These are phyloP conservation scores for Citrus mangshanensis DNA, from an alignment of 345 rosid species.

Conservation along the genomic window DNA sequence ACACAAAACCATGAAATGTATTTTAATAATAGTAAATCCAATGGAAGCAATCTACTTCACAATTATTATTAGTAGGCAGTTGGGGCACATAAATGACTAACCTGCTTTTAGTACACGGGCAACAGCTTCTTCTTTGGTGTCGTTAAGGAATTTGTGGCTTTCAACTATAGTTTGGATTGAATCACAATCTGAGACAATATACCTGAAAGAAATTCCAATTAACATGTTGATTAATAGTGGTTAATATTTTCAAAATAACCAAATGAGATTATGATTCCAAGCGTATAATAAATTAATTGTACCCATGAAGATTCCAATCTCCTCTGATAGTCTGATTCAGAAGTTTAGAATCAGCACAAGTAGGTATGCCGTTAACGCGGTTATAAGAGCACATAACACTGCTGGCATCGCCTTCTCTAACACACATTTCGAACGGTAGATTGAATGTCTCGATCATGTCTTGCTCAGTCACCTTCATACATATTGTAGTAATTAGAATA, in stretches of 20 bases:
- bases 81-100: too few species aligned
- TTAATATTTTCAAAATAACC: too few species aligned
- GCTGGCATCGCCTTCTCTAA: slow-evolving; percentile 45
- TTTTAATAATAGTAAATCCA: too few species aligned
- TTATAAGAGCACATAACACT: slow-evolving; percentile 54
- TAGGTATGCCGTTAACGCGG: slow-evolving; percentile 40
- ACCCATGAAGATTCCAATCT: slow-evolving; percentile 62
- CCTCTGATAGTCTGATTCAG: slow-evolving; percentile 35
- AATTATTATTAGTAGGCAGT: too few species aligned
- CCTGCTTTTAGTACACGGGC: slow-evolving; percentile 54
- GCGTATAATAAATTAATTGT: neutral
- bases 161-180: slow-evolving; percentile 46
- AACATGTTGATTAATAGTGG: neutral
- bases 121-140: slow-evolving; percentile 54
- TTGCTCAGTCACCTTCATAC: slow-evolving; percentile 30
- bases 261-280: too few species aligned
- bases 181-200: slow-evolving; percentile 60
- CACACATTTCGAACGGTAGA: slow-evolving; percentile 41
- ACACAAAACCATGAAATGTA: too few species aligned
- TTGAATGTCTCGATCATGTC: slow-evolving; percentile 36
- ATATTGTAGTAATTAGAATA: neutral
- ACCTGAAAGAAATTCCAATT: slow-evolving; percentile 18
- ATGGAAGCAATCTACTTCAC: too few species aligned
- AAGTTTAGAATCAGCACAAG: slow-evolving; percentile 43
- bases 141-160: slow-evolving; percentile 35